These are phyloP conservation scores for Papilionanthe hybrid DNA, from an alignment of 116 monocot species.

Conservation along the genomic window DNA sequence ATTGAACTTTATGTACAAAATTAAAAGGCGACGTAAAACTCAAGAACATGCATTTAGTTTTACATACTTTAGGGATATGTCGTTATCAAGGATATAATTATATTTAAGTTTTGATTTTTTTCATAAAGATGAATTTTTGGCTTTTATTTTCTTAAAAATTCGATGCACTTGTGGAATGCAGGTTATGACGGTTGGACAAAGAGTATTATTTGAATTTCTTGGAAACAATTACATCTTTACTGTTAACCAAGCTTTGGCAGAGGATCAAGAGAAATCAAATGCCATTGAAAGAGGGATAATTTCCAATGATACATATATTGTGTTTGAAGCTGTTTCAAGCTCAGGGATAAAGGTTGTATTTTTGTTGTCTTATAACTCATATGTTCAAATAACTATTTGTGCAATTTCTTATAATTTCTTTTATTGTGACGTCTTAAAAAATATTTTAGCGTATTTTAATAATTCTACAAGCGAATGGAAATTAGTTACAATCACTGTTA, in stretches of 20 bases:
- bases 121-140: neutral
- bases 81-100: neutral
- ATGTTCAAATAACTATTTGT: neutral
- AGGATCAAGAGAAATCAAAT: constrained; percentile 62
- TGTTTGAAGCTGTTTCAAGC: constrained; percentile 83
- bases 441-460: constrained; percentile 4
- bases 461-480: neutral
- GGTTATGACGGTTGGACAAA: constrained; percentile 90
- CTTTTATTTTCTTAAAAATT: neutral
- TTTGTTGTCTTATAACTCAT: neutral
- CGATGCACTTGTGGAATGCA: constrained; percentile 29
- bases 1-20: neutral
- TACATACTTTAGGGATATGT: neutral
- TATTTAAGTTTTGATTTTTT: neutral
- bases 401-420: neutral
- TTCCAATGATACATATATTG: constrained; percentile 70
- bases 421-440: too few species aligned
- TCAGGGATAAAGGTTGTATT: constrained; percentile 88
- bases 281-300: constrained; percentile 74
- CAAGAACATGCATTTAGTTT: neutral
- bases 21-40: neutral
- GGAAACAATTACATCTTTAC: constrained; percentile 88
- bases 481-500: neutral
- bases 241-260: constrained; percentile 80
- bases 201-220: constrained; percentile 73